Conservation (phyloP, 2,329 filamentous ascomycete genomes). For the Arthrobotrys sinensis region DNA sequence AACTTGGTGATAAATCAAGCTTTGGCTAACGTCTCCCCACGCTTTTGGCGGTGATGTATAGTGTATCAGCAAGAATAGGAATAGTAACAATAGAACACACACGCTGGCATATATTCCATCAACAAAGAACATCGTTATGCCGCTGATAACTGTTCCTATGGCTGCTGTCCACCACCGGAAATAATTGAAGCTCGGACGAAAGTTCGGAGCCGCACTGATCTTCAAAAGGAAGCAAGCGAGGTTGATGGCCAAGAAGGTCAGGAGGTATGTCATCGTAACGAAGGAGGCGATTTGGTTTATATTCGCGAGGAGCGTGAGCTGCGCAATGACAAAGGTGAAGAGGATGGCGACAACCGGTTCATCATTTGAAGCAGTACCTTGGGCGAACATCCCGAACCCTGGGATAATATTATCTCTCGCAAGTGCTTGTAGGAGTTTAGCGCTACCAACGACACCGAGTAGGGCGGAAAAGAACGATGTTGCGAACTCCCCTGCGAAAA, state of each 20-base stretch:
- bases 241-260: conserved; percentile 92
- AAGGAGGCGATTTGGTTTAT: conserved; percentile 91
- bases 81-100: conserved; percentile 80
- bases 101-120: conserved; percentile 84
- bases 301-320: conserved; percentile 84
- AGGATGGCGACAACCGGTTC: conserved; percentile 84
- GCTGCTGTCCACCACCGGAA: conserved; percentile 89
- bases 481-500: conserved; percentile 85
- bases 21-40: conserved; percentile 92
- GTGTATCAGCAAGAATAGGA: conserved; percentile 88
- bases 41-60: conserved; percentile 87
- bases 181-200: conserved; percentile 88
- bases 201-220: conserved; percentile 89
- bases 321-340: conserved; percentile 81
- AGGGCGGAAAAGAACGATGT: conserved; percentile 87
- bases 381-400: conserved; percentile 80
- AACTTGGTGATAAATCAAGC: conserved; percentile 89
- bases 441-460: conserved; percentile 88
- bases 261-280: conserved; percentile 91
- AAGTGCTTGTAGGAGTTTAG: conserved; percentile 87
- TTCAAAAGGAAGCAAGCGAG: conserved; percentile 88
- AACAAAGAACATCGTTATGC: conserved; percentile 89
- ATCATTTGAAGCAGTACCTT: conserved; percentile 79
- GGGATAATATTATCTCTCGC: conserved; percentile 84
- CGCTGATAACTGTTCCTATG: conserved; percentile 81